Conservation (phyloP, 176 grass and related monocot species). For the Zizania latifolia region DNA sequence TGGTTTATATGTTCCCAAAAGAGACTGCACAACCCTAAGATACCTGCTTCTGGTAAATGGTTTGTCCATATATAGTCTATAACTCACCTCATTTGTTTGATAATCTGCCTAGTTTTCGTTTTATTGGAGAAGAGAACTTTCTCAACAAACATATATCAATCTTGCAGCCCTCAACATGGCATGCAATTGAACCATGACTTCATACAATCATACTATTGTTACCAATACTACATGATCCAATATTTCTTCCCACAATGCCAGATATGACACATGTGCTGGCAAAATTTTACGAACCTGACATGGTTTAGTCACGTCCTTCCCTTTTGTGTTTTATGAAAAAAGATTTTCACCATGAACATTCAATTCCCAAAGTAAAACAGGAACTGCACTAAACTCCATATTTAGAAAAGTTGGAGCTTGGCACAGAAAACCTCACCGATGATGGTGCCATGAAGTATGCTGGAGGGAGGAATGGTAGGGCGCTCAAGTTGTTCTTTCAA, state of each 20-base stretch:
- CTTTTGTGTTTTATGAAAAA: not conserved
- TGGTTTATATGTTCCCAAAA: not conserved
- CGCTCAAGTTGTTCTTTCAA: constrained; percentile 82
- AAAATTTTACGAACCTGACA: not conserved
- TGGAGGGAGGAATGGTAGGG: constrained; percentile 59
- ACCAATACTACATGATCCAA: not conserved
- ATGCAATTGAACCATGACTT: constrained; percentile 1
- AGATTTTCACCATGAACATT: not conserved
- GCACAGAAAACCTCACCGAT: constrained; percentile 62
- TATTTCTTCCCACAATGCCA: not conserved
- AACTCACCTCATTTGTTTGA: not conserved
- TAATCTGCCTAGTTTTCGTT: not conserved
- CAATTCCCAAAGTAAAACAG: not conserved
- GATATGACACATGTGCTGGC: not conserved
- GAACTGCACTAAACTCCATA: not conserved
- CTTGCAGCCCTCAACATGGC: not conserved
- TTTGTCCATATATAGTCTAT: not conserved
- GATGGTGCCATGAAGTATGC: constrained; percentile 94
- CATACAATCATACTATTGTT: not conserved
- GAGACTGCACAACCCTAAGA: not conserved
- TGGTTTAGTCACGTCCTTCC: not conserved
- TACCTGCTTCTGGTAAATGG: not conserved
- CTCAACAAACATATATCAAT: constrained; percentile 1
- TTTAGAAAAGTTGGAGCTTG: constrained; percentile 14
- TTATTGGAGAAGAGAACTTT: not conserved